Evolutionary conservation across 192 early-diverging fungal species (phyloP).

Genomic region (Coemansia sp.): DNA sequence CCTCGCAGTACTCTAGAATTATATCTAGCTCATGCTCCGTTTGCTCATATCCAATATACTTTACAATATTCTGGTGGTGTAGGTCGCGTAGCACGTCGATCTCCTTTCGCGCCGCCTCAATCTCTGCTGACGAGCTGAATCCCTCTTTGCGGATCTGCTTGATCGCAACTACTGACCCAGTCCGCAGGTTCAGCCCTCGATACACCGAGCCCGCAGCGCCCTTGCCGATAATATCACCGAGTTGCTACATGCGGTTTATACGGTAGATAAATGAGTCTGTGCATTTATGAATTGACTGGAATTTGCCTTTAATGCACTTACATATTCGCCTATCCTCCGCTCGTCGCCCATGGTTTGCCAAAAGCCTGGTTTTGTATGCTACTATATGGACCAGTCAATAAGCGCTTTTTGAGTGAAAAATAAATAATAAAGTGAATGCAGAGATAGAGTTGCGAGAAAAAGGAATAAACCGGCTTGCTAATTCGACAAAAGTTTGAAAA

Average conservation of each 20-base stretch:
- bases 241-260: slow-evolving; percentile 47
- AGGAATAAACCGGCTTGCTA: neutral
- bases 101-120: slow-evolving; percentile 69
- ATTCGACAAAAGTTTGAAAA: neutral
- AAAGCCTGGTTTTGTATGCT: neutral
- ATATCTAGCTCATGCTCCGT: slow-evolving; percentile 73
- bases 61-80: slow-evolving; percentile 66
- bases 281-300: neutral
- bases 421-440: slow-evolving; percentile 1
- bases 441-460: neutral
- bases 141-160: slow-evolving; percentile 66
- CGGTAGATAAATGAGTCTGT: neutral
- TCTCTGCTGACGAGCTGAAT: slow-evolving; percentile 62
- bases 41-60: slow-evolving; percentile 75
- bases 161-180: slow-evolving; percentile 68
- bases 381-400: neutral
- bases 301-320: slow-evolving; percentile 22
- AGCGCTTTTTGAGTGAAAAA: neutral
- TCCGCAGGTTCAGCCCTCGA: slow-evolving; percentile 65
- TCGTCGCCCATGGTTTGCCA: slow-evolving; percentile 35
- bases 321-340: slow-evolving; percentile 54
- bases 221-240: slow-evolving; percentile 73
- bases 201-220: slow-evolving; percentile 74
- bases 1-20: slow-evolving; percentile 81
- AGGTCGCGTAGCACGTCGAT: slow-evolving; percentile 83